phyloP scores from a whole-genome alignment of 805 yeast species.

The Nakazawaea wickerhamii region DNA sequence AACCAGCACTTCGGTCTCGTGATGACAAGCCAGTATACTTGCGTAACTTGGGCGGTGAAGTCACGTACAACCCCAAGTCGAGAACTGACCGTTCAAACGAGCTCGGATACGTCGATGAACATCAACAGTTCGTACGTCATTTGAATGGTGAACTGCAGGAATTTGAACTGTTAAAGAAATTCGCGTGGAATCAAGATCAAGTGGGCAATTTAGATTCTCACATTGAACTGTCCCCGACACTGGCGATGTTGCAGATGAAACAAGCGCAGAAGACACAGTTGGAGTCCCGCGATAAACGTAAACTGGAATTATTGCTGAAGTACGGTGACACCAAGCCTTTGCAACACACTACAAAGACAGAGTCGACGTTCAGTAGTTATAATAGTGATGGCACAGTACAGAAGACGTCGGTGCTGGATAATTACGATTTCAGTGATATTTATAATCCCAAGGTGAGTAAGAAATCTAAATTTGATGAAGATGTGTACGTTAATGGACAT shows the following conservation, averaged over 20 bases:
- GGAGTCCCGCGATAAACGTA: slow-evolving; percentile 23
- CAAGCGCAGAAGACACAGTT: slow-evolving; percentile 26
- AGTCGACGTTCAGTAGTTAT: slow-evolving; percentile 10
- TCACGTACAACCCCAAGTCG: slow-evolving; percentile 51
- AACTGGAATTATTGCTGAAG: slow-evolving; percentile 28
- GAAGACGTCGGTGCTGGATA: slow-evolving; percentile 11
- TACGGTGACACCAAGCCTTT: slow-evolving; percentile 28
- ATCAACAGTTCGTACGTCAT: slow-evolving; percentile 49
- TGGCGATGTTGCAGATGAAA: slow-evolving; percentile 31
- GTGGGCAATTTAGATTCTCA: slow-evolving; percentile 21
- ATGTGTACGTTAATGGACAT: slow-evolving; percentile 32
- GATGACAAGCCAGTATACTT: slow-evolving; percentile 74
- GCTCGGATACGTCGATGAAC: slow-evolving; percentile 28
- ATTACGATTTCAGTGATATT: slow-evolving; percentile 15
- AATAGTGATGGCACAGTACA: slow-evolving; percentile 7
- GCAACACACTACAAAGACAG: neutral
- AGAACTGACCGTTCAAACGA: slow-evolving; percentile 31
- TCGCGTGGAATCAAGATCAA: slow-evolving; percentile 37
- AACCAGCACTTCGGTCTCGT: slow-evolving; percentile 51
- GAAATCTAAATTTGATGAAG: slow-evolving; percentile 30
- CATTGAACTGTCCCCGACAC: slow-evolving; percentile 44
- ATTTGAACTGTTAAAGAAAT: slow-evolving; percentile 40
- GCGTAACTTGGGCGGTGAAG: slow-evolving; percentile 36
- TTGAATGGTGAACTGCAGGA: slow-evolving; percentile 53
- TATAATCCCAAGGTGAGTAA: slow-evolving; percentile 8